Base-by-base conservation (phyloP, 805 yeast species). In the Scheffersomyces lignosus region DNA sequence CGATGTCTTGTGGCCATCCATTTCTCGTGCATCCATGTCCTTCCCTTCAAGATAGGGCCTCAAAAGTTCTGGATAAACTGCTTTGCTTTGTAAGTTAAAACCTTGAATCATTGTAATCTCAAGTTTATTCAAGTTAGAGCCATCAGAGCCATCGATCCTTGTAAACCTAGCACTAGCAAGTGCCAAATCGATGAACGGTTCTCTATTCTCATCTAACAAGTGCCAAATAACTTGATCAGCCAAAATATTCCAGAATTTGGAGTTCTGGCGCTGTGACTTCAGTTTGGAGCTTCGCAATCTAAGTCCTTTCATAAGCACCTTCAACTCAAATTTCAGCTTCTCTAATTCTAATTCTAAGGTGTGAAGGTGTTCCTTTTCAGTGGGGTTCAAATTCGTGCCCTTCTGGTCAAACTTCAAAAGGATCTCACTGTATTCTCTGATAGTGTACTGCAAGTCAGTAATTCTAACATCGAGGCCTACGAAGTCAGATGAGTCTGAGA, bases 221-320 rank as follows among this genome's bases (percentile, higher is more conserved):
- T 85, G 91, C 58, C 88, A 66, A 28, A 81, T 77, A 28, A 88
- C 69, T 41, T 83, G 83, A 46, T 83, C 89, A 0, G 90, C 79
- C 17, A 51, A 36, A 15, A 64, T 51, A 23, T 43, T 45, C 60
- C 62, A 58, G 16, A 45, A 36, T 15, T 51, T 41, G 5, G 59
- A 31, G n/a, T 47, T 51, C 10, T 52, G 43, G 34, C 53, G 54
- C 27, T 43, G 44, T 1, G 53, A 27, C 16, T 46, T 48, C 22
- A 45, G 42, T 36, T 53, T 48, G 35, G 52, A 33, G 37, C 54
- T 44, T 14, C 51, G 41, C 31, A 62, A 39, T 25, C 54, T 48
- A 27, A 60, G 39, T 5, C 61, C 66, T 36, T 47, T 55, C 57
- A 69, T 64, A 10, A 69, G 44, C 7, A 67, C 52, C 24, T 49